Percentiles rank a stretch among this genome's conserved stretches.
These are phyloP conservation scores for Babesia gibsoni DNA, from an alignment of 169 alveolate species.

Conservation along the genomic window DNA sequence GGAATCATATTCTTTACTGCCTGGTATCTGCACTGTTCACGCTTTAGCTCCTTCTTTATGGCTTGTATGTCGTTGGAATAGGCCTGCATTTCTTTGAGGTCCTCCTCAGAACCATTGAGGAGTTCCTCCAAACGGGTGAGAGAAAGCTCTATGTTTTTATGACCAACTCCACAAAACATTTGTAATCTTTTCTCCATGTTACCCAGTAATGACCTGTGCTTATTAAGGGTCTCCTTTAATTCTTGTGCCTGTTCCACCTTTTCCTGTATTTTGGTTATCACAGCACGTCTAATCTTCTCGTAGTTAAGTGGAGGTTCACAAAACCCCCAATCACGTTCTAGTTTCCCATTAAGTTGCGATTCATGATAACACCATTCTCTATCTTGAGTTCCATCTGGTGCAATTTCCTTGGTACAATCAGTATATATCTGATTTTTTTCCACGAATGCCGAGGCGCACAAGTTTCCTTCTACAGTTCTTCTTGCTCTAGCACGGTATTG, in stretches of 20 bases:
- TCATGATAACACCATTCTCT: slow-evolving; percentile 89
- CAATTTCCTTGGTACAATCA: slow-evolving; percentile 83
- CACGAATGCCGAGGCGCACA: slow-evolving; percentile 87
- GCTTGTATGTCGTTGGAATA: slow-evolving; percentile 26
- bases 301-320: slow-evolving; percentile 76
- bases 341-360: slow-evolving; percentile 82
- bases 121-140: slow-evolving; percentile 26
- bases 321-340: slow-evolving; percentile 81
- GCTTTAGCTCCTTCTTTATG: slow-evolving; percentile 41
- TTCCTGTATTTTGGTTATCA: slow-evolving; percentile 47
- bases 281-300: slow-evolving; percentile 52
- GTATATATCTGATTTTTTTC: slow-evolving; percentile 86
- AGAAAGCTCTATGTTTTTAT: slow-evolving; percentile 31
- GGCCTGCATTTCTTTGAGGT: slow-evolving; percentile 22
- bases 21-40: slow-evolving; percentile 31
- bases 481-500: slow-evolving; percentile 82
- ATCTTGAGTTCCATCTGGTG: slow-evolving; percentile 88
- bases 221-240: slow-evolving; percentile 61
- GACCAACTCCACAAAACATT: slow-evolving; percentile 46
- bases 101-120: slow-evolving; percentile 32
- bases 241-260: slow-evolving; percentile 72
- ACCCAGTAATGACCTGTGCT: slow-evolving; percentile 60
- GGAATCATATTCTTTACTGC: slow-evolving; percentile 1
- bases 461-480: slow-evolving; percentile 84
- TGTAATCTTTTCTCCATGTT: slow-evolving; percentile 35